Percentiles rank a stretch among this genome's conserved stretches.
These are phyloP conservation scores for Zopfia rhizophila DNA, from an alignment of 2,329 filamentous ascomycete genomes.

Conservation along the genomic window DNA sequence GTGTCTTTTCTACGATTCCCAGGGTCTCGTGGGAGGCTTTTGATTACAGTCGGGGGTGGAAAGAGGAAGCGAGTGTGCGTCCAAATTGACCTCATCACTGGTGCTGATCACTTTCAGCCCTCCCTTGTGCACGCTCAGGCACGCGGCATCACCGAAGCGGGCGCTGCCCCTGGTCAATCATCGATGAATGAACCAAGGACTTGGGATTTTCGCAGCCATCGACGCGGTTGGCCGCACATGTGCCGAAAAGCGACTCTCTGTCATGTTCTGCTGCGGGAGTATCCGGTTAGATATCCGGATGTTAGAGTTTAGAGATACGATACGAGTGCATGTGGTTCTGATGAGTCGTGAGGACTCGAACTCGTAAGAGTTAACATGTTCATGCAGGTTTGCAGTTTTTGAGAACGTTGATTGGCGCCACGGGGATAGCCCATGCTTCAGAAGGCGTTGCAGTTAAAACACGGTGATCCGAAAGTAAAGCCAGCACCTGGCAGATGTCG, in stretches of 20 bases:
- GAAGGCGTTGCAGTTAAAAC: too few species aligned
- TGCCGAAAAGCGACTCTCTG: constrained; percentile 26
- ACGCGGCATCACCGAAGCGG: constrained; percentile 39
- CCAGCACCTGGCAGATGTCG: too few species aligned
- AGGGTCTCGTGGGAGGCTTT: constrained; percentile 10
- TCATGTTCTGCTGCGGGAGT: constrained; percentile 38
- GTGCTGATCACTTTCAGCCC: constrained; percentile 33
- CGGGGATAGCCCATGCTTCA: too few species aligned
- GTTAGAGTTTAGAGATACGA: too few species aligned
- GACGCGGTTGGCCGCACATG: constrained; percentile 32
- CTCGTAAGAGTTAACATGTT: too few species aligned
- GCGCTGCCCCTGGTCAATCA: constrained; percentile 20
- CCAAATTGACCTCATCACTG: constrained; percentile 12
- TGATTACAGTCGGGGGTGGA: constrained; percentile 5
- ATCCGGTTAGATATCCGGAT: constrained; percentile 34
- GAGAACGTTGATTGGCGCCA: too few species aligned
- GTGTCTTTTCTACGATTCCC: too few species aligned
- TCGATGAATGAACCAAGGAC: constrained; percentile 31
- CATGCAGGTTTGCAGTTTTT: too few species aligned
- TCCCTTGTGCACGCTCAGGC: constrained; percentile 35
- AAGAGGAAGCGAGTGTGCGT: constrained; percentile 17
- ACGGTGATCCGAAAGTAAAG: too few species aligned
- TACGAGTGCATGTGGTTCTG: too few species aligned
- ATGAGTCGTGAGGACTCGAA: too few species aligned
- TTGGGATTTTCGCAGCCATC: constrained; percentile 33